These are phyloP conservation scores for Cylindrotheca closterium DNA, from an alignment of 108 stramenopile genomes.

Conservation along the genomic window DNA sequence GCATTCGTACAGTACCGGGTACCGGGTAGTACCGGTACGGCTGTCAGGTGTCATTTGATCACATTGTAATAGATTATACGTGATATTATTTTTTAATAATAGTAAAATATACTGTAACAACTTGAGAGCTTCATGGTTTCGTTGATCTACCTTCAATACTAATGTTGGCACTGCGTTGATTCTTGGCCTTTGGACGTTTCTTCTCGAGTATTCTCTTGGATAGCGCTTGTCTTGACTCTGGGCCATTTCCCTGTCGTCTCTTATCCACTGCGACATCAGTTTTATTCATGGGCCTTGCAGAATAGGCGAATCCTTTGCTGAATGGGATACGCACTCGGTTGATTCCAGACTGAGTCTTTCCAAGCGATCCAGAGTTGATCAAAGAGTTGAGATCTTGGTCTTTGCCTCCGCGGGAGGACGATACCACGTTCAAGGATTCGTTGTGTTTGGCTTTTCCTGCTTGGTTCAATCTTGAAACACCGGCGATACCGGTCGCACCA, in stretches of 20 bases:
- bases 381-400: constrained; percentile 40
- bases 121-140: constrained; percentile 48
- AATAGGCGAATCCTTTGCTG: constrained; percentile 82
- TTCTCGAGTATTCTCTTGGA: constrained; percentile 78
- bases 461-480: constrained; percentile 45
- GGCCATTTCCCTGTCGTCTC: constrained; percentile 34
- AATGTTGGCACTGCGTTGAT: constrained; percentile 82
- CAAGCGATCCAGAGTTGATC: constrained; percentile 39
- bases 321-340: constrained; percentile 87
- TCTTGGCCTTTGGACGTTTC: constrained; percentile 66
- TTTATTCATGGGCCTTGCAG: constrained; percentile 64
- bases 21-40: too few species aligned
- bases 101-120: too few species aligned
- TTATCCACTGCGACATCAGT: constrained; percentile 59
- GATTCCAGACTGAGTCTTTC: constrained; percentile 45
- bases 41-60: too few species aligned
- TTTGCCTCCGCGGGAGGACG: constrained; percentile 23
- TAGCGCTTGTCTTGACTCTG: constrained; percentile 60
- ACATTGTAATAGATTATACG: too few species aligned
- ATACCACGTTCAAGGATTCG: constrained; percentile 7
- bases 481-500: constrained; percentile 43
- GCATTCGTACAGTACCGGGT: too few species aligned
- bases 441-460: constrained; percentile 14
- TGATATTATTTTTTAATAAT: too few species aligned
- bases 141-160: constrained; percentile 77